Percentiles rank a stretch among this genome's conserved stretches.
Evolutionary conservation across 495 filamentous ascomycete genomes (phyloP).

Genomic region (Aspergillus avenaceus): DNA sequence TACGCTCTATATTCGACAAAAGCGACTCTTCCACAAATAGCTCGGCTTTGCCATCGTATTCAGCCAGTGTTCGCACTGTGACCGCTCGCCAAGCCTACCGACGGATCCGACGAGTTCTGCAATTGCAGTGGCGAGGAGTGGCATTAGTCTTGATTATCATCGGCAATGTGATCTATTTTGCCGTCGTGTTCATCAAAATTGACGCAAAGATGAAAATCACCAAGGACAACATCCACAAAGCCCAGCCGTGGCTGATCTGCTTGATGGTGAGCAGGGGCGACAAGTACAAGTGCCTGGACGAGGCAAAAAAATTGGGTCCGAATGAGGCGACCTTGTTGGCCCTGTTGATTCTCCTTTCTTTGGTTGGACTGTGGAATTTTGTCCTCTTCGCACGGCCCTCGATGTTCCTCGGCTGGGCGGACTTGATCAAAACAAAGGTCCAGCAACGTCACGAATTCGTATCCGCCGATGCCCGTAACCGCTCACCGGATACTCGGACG

Average conservation of each 20-base stretch:
- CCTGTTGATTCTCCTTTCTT: conserved; percentile 73
- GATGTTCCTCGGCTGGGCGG: conserved; percentile 81
- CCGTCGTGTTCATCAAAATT: conserved; percentile 81
- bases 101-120: conserved; percentile 78
- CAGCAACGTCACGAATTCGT: conserved; percentile 67
- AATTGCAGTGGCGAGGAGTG: conserved; percentile 91
- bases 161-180: conserved; percentile 85
- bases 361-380: conserved; percentile 82
- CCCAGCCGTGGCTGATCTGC: conserved; percentile 68
- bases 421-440: conserved; percentile 51
- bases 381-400: conserved; percentile 74
- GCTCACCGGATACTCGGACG: conserved; percentile 60
- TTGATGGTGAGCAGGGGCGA: conserved; percentile 54
- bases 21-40: conserved; percentile 60
- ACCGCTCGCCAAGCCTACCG: conserved; percentile 85
- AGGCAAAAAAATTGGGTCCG: conserved; percentile 49
- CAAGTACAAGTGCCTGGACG: conserved; percentile 58
- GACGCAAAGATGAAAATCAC: conserved; percentile 63
- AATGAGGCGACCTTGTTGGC: conserved; percentile 75
- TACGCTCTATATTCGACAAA: conserved; percentile 70
- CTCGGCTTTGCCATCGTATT: conserved; percentile 74
- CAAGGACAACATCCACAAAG: conserved; percentile 46
- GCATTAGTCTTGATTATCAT: conserved; percentile 82
- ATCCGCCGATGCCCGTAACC: conserved; percentile 70
- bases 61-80: conserved; percentile 72